Percentiles rank a stretch among this genome's conserved stretches.
Conservation (phyloP, 129 eudicot species). For the Centaurea solstitialis region DNA sequence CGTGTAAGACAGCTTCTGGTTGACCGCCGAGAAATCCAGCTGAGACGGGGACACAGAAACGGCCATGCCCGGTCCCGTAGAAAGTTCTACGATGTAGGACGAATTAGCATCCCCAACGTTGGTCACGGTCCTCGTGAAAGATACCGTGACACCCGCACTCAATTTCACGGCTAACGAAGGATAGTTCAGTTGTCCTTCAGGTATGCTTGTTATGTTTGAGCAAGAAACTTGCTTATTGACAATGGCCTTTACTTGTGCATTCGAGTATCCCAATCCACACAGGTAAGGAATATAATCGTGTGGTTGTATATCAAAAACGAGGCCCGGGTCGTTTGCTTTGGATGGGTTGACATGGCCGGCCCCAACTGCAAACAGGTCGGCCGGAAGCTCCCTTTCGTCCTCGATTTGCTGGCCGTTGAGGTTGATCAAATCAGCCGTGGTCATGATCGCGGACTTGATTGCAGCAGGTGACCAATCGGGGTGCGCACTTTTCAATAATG, state of each 20-base stretch:
- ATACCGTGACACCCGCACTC: conserved; percentile 7
- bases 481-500: too few species aligned
- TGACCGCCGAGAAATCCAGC: conserved; percentile 30
- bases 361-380: too few species aligned
- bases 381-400: too few species aligned
- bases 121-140: conserved; percentile 49
- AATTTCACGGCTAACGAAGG: too few species aligned
- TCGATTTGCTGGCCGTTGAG: too few species aligned
- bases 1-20: conserved; percentile 36
- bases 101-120: conserved; percentile 56
- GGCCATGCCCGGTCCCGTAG: conserved; percentile 16
- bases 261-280: conserved; percentile 48
- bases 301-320: too few species aligned
- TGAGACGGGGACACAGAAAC: conserved; percentile 32
- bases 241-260: conserved; percentile 22
- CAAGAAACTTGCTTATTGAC: conserved; percentile 39
- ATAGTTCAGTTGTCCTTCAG: conserved; percentile 45
- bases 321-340: too few species aligned
- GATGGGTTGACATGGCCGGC: too few species aligned
- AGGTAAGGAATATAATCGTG: too few species aligned
- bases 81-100: conserved; percentile 18
- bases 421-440: too few species aligned
- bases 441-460: too few species aligned
- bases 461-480: too few species aligned
- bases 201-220: conserved; percentile 21